Base-by-base conservation (phyloP, 1,139 yeast genomes). In the Suhomyces wounanorum region DNA sequence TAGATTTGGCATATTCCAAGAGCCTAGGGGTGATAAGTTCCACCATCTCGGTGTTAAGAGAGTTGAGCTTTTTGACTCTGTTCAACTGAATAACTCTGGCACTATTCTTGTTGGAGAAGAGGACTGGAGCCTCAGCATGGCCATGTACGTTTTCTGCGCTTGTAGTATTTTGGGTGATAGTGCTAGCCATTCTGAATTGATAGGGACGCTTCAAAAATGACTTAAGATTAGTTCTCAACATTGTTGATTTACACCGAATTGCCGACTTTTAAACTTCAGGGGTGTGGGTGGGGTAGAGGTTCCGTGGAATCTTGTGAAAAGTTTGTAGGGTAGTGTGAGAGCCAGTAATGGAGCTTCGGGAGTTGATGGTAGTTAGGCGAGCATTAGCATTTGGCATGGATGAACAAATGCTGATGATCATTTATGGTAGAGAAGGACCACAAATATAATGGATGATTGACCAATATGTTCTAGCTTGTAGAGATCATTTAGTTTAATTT, bases 1-100 rank as follows among this genome's bases (percentile, higher is more conserved):
- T 77, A 13, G 91, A 82, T 64, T 88, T 87, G 49, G 89, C 77
- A 71, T 87, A 91, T 63, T 90, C 96, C 52, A 80, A 67, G 57
- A 94, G 71, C 41, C 96, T 81, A 30, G 96, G 94, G 40, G 82
- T 75, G 55, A 94, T 87, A 62, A 84, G 80, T 45, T 78, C 69
- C 54, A 90, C 84, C 97, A 94, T 92, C 54, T 84, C 83, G 40
- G 82, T 75, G 67, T 85, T 88, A 59, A 94, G 77, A 3, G 98
- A 94, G 72, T 94, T 94, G 64, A 94, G 80, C 68, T 94, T 94
- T 55, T 78, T 69, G 26, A 94, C 87, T 57, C 98, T 81, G 72
- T 94, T 90, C 58, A 94, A 78, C 13, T 87, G 80, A 57, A 92
- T 75, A 37, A 88, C 73, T 56, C 97, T 81, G n/a, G 96, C 84